Conservation (phyloP, 208 protist genomes). For the Acanthamoeba healyi region DNA sequence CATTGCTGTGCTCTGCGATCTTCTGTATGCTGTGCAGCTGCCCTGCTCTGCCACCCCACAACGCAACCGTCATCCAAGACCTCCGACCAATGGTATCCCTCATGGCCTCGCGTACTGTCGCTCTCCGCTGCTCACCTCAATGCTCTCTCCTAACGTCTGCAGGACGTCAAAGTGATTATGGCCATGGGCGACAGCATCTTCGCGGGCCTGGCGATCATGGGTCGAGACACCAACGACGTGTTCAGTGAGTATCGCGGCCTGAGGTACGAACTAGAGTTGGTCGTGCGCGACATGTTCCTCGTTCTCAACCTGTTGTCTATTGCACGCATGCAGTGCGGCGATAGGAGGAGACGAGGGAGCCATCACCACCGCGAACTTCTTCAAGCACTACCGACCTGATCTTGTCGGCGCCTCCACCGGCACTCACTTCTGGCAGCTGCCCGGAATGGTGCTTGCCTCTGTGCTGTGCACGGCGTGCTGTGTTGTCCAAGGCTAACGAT, state of each 20-base stretch:
- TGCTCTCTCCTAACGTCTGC: neutral
- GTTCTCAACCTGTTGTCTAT: neutral
- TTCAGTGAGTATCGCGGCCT: neutral
- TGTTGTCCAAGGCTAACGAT: no score
- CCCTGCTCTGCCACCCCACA: neutral
- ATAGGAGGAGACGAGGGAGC: conserved; percentile 2
- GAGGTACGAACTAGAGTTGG: neutral
- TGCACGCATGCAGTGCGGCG: neutral
- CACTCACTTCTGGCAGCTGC: no score
- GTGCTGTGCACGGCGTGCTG: no score
- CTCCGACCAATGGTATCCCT: neutral
- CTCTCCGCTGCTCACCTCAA: neutral
- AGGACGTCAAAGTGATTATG: conserved; percentile 59
- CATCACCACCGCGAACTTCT: conserved; percentile 7
- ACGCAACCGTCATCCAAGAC: conserved; percentile 10
- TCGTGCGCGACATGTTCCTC: neutral
- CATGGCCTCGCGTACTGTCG: neutral
- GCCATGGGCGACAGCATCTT: conserved; percentile 63
- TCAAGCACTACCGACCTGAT: neutral
- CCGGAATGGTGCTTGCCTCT: no score
- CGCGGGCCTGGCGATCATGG: conserved; percentile 23
- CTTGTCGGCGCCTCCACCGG: conserved; percentile 5
- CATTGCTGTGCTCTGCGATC: no score
- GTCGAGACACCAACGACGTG: neutral
- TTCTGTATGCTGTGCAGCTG: neutral